These are phyloP conservation scores for Juglanconis oblonga DNA, from an alignment of 2,329 filamentous ascomycete species.

Conservation along the genomic window DNA sequence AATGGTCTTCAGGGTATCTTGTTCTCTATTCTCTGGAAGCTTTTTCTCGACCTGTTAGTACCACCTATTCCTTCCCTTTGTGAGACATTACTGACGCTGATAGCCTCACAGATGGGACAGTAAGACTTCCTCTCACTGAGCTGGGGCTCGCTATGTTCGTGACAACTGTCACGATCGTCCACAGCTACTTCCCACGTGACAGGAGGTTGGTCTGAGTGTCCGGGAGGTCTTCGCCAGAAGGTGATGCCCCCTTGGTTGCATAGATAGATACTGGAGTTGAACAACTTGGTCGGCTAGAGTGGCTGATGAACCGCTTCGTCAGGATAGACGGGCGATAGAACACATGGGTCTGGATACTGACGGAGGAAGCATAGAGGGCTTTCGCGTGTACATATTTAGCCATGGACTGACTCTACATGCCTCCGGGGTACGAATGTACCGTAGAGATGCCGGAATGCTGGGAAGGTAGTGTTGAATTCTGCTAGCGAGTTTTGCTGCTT, in stretches of 20 bases:
- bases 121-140: slow-evolving; percentile 2
- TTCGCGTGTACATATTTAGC: neutral
- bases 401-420: neutral
- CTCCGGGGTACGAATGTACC: too few relatives aligned
- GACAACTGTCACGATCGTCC: neutral
- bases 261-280: neutral
- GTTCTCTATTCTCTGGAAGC: slow-evolving; percentile 48
- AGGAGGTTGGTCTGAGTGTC: neutral
- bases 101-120: slow-evolving; percentile 5
- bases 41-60: slow-evolving; percentile 46
- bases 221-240: neutral
- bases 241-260: too few relatives aligned
- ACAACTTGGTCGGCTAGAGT: neutral
- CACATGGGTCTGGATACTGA: too few relatives aligned
- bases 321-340: neutral
- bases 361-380: too few relatives aligned
- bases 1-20: slow-evolving; percentile 45
- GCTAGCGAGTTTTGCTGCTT: too few relatives aligned
- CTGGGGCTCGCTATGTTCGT: neutral
- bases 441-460: too few relatives aligned
- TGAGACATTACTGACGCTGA: neutral
- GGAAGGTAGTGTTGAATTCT: too few relatives aligned
- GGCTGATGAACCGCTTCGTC: neutral
- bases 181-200: neutral
- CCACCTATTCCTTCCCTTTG: neutral